phyloP scores from a whole-genome alignment of 2,329 filamentous ascomycete genomes.

The Mycogone perniciosa region DNA sequence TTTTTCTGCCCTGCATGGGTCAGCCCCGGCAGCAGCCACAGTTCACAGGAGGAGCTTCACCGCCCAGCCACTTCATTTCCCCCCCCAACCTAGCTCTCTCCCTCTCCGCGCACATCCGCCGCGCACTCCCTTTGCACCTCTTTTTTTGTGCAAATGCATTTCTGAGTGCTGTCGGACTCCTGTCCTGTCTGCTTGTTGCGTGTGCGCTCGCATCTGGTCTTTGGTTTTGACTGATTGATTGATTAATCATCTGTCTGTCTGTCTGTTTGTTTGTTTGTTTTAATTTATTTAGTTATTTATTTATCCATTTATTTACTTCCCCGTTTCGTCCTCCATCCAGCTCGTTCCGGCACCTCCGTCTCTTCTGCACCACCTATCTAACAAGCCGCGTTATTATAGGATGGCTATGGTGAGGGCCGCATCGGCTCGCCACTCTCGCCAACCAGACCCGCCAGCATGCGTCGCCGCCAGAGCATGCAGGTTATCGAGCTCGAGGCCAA shows the following conservation, averaged over 20 bases:
- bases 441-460: slow-evolving; percentile 90
- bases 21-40: slow-evolving; percentile 6
- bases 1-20: neutral
- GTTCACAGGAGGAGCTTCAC: neutral
- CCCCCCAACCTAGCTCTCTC: slow-evolving; percentile 1
- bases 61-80: slow-evolving; percentile 12
- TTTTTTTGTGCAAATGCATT: slow-evolving; percentile 1
- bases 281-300: too few relatives aligned
- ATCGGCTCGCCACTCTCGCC: slow-evolving; percentile 85
- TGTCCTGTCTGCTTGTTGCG: too few relatives aligned
- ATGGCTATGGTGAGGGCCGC: slow-evolving; percentile 87
- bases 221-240: too few relatives aligned
- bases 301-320: neutral
- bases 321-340: neutral
- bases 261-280: too few relatives aligned
- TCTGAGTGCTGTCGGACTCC: neutral
- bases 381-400: slow-evolving; percentile 43
- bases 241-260: too few relatives aligned
- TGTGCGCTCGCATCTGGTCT: too few relatives aligned
- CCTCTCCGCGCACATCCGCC: slow-evolving; percentile 1
- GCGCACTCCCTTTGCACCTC: slow-evolving; percentile 6
- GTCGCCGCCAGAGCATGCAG: slow-evolving; percentile 96
- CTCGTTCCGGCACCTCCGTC: neutral
- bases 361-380: slow-evolving; percentile 2
- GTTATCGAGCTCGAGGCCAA: slow-evolving; percentile 82